Conservation (phyloP, 2,329 filamentous ascomycete genomes). For the Colletotrichum chlorophyti region DNA sequence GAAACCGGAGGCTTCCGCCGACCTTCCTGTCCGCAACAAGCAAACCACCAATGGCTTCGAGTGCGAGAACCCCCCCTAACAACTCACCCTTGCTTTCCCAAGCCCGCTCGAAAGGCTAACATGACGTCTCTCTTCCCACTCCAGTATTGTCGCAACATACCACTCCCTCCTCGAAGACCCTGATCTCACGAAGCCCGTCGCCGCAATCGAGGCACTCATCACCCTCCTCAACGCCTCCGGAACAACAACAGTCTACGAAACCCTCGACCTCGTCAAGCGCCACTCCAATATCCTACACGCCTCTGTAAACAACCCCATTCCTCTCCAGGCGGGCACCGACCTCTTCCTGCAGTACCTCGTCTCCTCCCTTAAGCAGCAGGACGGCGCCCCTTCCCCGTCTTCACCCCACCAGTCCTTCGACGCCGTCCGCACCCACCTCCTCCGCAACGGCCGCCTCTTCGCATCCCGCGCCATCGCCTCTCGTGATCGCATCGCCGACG, state of each 20-base stretch:
- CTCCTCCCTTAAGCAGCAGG: conserved; percentile 68
- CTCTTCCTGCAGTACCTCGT: conserved; percentile 95
- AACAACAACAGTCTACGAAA: conserved; percentile 91
- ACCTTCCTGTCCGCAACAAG: conserved; percentile 35
- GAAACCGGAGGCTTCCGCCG: background rate
- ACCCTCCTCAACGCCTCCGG: conserved; percentile 81
- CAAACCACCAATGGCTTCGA: conserved; percentile 40
- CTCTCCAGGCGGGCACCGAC: conserved; percentile 91
- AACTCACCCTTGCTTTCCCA: no score
- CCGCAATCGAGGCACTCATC: conserved; percentile 91
- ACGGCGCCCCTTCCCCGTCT: conserved; percentile 35
- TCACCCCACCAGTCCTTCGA: conserved; percentile 67
- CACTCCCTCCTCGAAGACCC: conserved; percentile 68
- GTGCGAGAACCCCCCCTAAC: conserved; percentile 30
- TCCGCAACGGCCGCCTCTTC: conserved; percentile 87
- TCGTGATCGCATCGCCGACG: conserved; percentile 80
- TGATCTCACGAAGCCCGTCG: conserved; percentile 93
- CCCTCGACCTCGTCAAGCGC: conserved; percentile 81
- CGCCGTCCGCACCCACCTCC: conserved; percentile 79
- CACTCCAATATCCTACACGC: conserved; percentile 80
- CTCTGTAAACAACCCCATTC: conserved; percentile 86
- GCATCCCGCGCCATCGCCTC: conserved; percentile 86
- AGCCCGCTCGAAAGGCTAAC: no score
- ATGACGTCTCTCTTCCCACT: background rate
- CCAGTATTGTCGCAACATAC: conserved; percentile 63